These are phyloP conservation scores for Fraxinus sp. DNA, from an alignment of 305 asterid genomes.

Conservation along the genomic window DNA sequence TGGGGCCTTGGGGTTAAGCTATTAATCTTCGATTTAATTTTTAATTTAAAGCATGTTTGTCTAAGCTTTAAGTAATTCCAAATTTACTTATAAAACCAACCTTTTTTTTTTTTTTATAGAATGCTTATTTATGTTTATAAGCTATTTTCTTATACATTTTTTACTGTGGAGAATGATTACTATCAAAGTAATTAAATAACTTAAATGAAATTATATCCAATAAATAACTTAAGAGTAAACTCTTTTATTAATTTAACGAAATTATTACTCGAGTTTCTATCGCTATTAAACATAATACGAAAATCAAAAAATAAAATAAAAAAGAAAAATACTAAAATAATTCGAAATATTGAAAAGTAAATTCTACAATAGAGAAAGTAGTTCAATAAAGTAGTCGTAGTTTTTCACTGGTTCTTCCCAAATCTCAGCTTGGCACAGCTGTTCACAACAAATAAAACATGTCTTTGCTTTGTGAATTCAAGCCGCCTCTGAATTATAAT, in stretches of 20 bases:
- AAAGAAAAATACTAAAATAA: background rate
- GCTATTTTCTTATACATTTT: background rate
- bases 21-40: background rate
- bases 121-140: background rate
- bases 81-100: background rate
- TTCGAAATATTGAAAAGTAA: background rate
- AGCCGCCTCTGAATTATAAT: constrained; percentile 16
- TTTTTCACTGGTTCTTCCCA: background rate
- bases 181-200: background rate
- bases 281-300: background rate
- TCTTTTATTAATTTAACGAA: background rate
- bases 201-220: background rate
- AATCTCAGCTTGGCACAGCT: constrained; percentile 21
- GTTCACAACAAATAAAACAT: constrained; percentile 27
- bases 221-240: background rate
- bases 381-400: background rate
- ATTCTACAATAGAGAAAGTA: background rate
- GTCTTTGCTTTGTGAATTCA: constrained; percentile 21
- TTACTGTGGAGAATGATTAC: background rate
- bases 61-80: background rate
- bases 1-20: background rate
- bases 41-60: background rate
- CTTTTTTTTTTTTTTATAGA: background rate
- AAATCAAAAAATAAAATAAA: background rate
- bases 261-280: background rate